Evolutionary conservation across 345 rosid species (phyloP).

Genomic region (Lagerstroemia speciosa): DNA sequence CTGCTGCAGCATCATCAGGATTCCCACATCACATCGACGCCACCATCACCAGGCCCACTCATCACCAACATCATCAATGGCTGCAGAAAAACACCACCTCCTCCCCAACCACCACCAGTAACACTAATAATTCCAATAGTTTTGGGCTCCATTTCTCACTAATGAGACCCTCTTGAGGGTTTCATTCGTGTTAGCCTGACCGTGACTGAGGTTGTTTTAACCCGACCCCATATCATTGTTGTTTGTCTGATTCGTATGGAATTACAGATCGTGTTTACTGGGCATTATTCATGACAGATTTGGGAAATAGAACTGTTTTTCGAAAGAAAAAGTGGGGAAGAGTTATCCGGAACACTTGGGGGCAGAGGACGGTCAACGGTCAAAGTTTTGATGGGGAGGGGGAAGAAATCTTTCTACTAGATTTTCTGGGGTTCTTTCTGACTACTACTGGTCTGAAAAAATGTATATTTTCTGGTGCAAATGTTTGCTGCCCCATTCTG

Average conservation of each 20-base stretch:
- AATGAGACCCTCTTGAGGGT: slow-evolving; percentile 26
- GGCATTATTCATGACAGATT: no score
- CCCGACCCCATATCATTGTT: no score
- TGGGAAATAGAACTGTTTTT: no score
- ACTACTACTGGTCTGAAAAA: slow-evolving; percentile 9
- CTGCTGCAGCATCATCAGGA: slow-evolving; percentile 99
- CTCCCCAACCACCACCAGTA: slow-evolving; percentile 3
- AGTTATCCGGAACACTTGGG: background rate
- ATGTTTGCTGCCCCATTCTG: slow-evolving; percentile 9
- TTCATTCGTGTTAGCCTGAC: no score
- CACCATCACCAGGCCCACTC: slow-evolving; percentile 1
- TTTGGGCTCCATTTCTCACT: slow-evolving; percentile 37
- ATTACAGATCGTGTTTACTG: no score
- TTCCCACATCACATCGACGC: slow-evolving; percentile 40
- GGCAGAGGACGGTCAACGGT: slow-evolving; percentile 12
- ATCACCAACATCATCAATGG: slow-evolving; percentile 23
- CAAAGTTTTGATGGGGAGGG: slow-evolving; percentile 24
- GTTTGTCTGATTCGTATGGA: no score
- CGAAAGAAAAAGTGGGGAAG: no score
- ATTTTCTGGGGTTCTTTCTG: slow-evolving; percentile 10
- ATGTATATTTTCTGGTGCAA: background rate
- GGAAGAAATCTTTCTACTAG: slow-evolving; percentile 16
- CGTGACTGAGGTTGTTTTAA: no score
- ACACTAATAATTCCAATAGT: background rate
- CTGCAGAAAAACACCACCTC: slow-evolving; percentile 33